phyloP scores from a whole-genome alignment of 148 eudicot species.

The Camellia granthamiana region DNA sequence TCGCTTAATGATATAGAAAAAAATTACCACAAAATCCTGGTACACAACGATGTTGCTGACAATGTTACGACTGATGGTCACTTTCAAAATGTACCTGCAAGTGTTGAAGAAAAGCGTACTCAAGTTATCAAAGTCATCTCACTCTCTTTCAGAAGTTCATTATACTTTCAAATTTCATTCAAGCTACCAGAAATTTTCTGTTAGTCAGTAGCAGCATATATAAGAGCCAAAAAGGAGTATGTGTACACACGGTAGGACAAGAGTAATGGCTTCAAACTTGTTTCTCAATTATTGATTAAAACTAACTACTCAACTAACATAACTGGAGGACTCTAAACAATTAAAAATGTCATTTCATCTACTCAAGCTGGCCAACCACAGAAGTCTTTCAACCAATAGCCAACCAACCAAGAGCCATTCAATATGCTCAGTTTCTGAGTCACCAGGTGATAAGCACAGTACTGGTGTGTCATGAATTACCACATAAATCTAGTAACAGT shows the following conservation, averaged over 20 bases:
- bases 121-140: background rate
- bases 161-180: background rate
- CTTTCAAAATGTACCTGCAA: constrained; percentile 21
- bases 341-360: background rate
- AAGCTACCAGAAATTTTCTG: background rate
- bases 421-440: too few relatives aligned
- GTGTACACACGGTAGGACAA: background rate
- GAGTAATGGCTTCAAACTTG: background rate
- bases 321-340: background rate
- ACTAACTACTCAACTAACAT: background rate
- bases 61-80: constrained; percentile 18
- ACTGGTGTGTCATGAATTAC: too few relatives aligned
- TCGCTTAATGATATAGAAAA: background rate
- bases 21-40: constrained; percentile 22
- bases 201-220: background rate
- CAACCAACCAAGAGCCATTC: too few relatives aligned
- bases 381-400: too few relatives aligned
- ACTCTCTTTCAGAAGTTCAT: background rate
- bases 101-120: background rate
- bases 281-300: too few relatives aligned
- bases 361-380: background rate
- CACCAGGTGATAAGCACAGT: too few relatives aligned
- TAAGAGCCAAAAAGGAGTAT: background rate
- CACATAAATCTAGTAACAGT: too few relatives aligned
- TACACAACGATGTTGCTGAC: constrained; percentile 18